Percentiles rank a stretch among this genome's conserved stretches.
These are phyloP conservation scores for Apiospora phragmitis DNA, from an alignment of 2,329 filamentous ascomycete genomes.

Conservation along the genomic window DNA sequence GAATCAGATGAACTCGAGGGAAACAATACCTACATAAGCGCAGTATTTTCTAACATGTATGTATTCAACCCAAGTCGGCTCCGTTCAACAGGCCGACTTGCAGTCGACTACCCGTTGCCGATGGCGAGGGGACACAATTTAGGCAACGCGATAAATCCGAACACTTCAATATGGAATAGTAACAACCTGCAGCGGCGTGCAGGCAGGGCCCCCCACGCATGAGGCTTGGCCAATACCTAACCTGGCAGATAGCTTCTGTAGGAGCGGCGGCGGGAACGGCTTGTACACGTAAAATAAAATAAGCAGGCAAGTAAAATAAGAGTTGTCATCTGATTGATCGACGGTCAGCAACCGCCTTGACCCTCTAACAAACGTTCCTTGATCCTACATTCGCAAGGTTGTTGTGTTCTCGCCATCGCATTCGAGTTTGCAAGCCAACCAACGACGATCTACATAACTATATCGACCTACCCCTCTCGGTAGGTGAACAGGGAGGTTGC, in stretches of 20 bases:
- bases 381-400: background rate
- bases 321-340: background rate
- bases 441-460: background rate
- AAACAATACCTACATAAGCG: background rate
- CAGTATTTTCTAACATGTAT: background rate
- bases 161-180: background rate
- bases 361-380: background rate
- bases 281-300: background rate
- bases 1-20: background rate
- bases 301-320: background rate
- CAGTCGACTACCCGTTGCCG: background rate
- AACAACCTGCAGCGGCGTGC: background rate
- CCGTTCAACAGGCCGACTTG: background rate
- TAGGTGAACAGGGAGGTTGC: background rate
- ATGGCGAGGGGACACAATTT: background rate
- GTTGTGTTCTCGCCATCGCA: background rate
- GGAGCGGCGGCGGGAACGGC: background rate
- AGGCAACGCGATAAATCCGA: background rate
- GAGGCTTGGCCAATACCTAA: background rate
- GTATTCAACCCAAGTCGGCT: background rate
- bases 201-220: background rate
- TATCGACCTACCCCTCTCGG: slow-evolving; percentile 4
- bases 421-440: background rate
- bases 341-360: background rate
- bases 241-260: background rate